Conservation (phyloP, 345 rosid species). For the Eucalyptus sideroxylon region DNA sequence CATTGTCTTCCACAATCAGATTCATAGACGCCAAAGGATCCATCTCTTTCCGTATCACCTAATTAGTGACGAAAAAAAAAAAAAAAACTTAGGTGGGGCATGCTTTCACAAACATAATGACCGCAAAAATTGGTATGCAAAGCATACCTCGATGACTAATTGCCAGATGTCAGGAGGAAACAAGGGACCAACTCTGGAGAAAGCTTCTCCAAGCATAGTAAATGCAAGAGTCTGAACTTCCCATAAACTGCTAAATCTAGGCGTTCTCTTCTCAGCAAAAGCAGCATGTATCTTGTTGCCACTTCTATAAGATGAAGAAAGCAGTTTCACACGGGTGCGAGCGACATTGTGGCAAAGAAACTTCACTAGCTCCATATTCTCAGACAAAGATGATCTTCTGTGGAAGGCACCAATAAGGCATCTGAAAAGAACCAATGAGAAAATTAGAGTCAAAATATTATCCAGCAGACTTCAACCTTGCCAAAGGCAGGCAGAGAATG, state of each 20-base stretch:
- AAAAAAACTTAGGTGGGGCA: not conserved
- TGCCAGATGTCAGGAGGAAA: conserved; percentile 49
- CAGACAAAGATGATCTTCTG: conserved; percentile 22
- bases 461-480: not conserved
- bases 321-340: conserved; percentile 24
- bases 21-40: conserved; percentile 55
- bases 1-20: conserved; percentile 43
- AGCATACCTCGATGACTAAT: conserved; percentile 49
- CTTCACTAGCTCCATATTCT: conserved; percentile 41
- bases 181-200: conserved; percentile 38
- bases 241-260: conserved; percentile 36
- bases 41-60: conserved; percentile 81
- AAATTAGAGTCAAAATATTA: not conserved
- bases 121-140: not conserved
- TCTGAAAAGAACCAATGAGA: conserved; percentile 15
- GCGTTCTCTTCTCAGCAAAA: conserved; percentile 22
- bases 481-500: not conserved
- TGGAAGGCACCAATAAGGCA: conserved; percentile 21
- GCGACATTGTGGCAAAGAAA: conserved; percentile 47
- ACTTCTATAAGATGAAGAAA: conserved; percentile 13
- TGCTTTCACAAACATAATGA: not conserved
- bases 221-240: conserved; percentile 46
- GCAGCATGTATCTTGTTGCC: conserved; percentile 16
- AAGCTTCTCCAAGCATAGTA: conserved; percentile 59
- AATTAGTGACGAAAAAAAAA: not conserved